These are phyloP conservation scores for Botrytis fabae DNA, from an alignment of 2,329 filamentous ascomycete genomes.

Conservation along the genomic window DNA sequence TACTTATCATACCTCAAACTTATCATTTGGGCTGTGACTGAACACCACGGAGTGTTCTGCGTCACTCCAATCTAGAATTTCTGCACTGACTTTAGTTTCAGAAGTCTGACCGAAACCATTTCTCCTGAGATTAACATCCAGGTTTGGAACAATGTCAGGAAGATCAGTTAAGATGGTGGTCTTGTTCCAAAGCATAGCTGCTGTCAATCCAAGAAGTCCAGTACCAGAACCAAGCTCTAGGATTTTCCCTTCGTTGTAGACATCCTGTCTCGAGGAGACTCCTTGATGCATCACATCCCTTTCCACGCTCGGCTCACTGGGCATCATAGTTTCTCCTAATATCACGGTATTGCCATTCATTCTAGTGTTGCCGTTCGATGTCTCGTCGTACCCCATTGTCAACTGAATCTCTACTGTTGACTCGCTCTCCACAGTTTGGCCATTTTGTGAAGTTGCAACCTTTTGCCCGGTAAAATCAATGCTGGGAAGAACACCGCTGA, in stretches of 20 bases:
- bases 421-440: background rate
- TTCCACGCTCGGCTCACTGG: background rate
- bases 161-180: slow-evolving; percentile 79
- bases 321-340: background rate
- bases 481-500: slow-evolving; percentile 42
- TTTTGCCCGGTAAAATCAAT: background rate
- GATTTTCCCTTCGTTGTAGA: slow-evolving; percentile 37
- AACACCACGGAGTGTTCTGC: slow-evolving; percentile 43
- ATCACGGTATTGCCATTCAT: background rate
- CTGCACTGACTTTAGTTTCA: slow-evolving; percentile 60
- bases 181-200: slow-evolving; percentile 68
- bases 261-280: background rate
- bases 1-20: slow-evolving; percentile 42
- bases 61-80: slow-evolving; percentile 57
- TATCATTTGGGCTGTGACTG: slow-evolving; percentile 45
- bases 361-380: background rate
- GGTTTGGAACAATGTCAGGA: slow-evolving; percentile 78
- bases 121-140: slow-evolving; percentile 73
- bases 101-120: slow-evolving; percentile 52
- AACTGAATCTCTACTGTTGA: slow-evolving; percentile 6
- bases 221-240: slow-evolving; percentile 90
- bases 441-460: background rate
- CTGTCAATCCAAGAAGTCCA: slow-evolving; percentile 84
- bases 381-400: slow-evolving; percentile 1
- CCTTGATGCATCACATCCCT: background rate